Evolutionary conservation across 306 rosid species (phyloP), one percentile per base, ranked within the genome.

Genomic region (Cyamopsis tetragonoloba): DNA sequence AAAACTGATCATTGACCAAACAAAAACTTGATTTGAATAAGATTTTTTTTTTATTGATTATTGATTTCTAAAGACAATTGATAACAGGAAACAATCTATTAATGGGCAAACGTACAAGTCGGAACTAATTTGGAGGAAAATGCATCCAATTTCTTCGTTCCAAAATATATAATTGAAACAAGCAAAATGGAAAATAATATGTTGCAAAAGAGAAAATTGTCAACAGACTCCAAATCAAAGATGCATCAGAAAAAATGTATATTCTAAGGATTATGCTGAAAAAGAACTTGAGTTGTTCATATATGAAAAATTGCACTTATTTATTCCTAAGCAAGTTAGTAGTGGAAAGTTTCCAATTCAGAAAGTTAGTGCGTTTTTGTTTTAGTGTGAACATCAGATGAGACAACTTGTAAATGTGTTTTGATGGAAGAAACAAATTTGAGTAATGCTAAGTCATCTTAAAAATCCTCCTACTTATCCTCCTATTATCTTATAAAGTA

Each of bases 61-160:
- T 20, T 5, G 56, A 30, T 58, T 59, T 59, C 32, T 14, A 13
- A 62, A 24, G 46, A 70, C 53, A 62, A 70, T 23, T 28, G 62
- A 65, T 26, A 17, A 51, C 9, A 12, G 39, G 42, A 70, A 70
- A 35, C 46, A 70, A 39, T 14, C 41, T 37, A 68, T 63, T 26
- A 42, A n/a, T 53, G 44, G 38, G 47, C 18, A 63, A 43, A 30
- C 13, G 20, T 18, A 62, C 55, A 54, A 43, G 18, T 17, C 34
- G 15, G 23, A 71, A 6, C 3, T 39, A 17, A n/a, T 32, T 12
- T 58, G 31, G 14, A 1, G 4, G 3, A n/a, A 5, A 12, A 20
- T 17, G 34, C 24, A 17, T 24, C 44, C 27, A 63, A 34, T 44
- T 54, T 34, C 19, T 32, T 46, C 63, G 4, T 9, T 44, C 41